Base-by-base conservation (phyloP, 768 basidiomycete genomes). In the Clitopilus hobsonii region DNA sequence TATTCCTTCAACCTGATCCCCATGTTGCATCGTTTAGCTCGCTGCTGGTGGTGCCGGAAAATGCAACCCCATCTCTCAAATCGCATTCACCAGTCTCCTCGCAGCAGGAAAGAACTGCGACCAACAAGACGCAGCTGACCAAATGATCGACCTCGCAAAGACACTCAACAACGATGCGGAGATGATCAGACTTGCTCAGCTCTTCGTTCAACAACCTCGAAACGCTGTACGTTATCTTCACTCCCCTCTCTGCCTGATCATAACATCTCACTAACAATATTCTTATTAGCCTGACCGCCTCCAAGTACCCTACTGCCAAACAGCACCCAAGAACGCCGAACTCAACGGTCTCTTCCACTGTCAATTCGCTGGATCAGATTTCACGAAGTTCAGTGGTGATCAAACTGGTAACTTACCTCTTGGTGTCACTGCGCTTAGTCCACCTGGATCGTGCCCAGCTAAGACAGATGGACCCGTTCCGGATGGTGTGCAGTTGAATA, bases 301-400 rank as follows among this genome's bases (percentile, higher is more conserved):
- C 11, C 71, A 73, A 56, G 71, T 74, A 10, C 78, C 77, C 5
- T 82, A 80, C 62, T 82, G 80, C 62, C 78, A 81, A 55, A 61
- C 65, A 14, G 76, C 77, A 0, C 79, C 80, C 8, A 69, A 70
- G 65, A 80, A 81, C 57, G 36, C 65, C 0, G 79, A 81, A 62
- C 75, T 82, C 26, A 69, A 73, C 47, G 79, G 79, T 1, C 67
- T 81, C n/a, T 80, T 81, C 74, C 79, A 81, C 47, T 80, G 78
- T 57, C 77, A 81, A 61, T 79, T 78, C 58, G 62, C 63, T 1
- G 71, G 76, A 8, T 70, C 74, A 0, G 70, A 78, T 52, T 73
- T 73, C 57, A 61, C 73, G 16, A 62, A 66, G 16, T 79, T 81
- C 61, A 73, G 68, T 23, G 73, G 73, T 38, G 72, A 73, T 36